These are phyloP conservation scores for Meripilus lineatus DNA, from an alignment of 1,284 basidiomycete species.

Conservation along the genomic window DNA sequence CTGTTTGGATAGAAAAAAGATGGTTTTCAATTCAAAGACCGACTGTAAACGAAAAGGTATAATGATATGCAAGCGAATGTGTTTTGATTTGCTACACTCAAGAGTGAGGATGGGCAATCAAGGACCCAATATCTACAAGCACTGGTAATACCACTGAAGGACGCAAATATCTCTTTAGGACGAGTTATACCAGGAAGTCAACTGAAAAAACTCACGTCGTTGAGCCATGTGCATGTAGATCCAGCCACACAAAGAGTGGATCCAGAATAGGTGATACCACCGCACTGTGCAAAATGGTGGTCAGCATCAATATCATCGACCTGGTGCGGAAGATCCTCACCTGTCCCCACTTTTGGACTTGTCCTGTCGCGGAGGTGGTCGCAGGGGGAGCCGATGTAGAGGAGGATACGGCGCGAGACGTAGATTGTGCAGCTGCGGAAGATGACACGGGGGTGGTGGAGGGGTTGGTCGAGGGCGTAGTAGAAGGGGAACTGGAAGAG, in stretches of 20 bases:
- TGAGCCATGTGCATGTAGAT: constrained; percentile 2
- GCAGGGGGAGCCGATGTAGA: background rate
- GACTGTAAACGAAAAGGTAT: too few species aligned
- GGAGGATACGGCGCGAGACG: background rate
- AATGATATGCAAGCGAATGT: too few species aligned
- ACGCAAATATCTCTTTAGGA: too few species aligned
- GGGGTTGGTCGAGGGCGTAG: too few species aligned
- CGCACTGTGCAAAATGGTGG: constrained; percentile 1
- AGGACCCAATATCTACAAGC: too few species aligned
- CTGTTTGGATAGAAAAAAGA: too few species aligned
- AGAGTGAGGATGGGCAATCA: too few species aligned
- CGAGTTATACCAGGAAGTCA: too few species aligned
- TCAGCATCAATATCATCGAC: background rate
- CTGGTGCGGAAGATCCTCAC: constrained; percentile 5
- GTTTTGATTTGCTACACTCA: too few species aligned
- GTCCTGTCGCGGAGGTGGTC: background rate
- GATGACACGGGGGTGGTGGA: too few species aligned
- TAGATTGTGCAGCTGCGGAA: background rate
- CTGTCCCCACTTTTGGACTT: constrained; percentile 6
- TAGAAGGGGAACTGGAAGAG: background rate
- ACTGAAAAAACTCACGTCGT: constrained; percentile 6
- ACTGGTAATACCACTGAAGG: too few species aligned
- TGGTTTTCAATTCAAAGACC: too few species aligned
- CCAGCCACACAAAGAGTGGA: constrained; percentile 2
- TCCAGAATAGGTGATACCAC: constrained; percentile 3